Evolutionary conservation across 2,329 filamentous ascomycete genomes (phyloP), one percentile per base, ranked within the genome.

Genomic region (Dendrostoma leiphaemia): DNA sequence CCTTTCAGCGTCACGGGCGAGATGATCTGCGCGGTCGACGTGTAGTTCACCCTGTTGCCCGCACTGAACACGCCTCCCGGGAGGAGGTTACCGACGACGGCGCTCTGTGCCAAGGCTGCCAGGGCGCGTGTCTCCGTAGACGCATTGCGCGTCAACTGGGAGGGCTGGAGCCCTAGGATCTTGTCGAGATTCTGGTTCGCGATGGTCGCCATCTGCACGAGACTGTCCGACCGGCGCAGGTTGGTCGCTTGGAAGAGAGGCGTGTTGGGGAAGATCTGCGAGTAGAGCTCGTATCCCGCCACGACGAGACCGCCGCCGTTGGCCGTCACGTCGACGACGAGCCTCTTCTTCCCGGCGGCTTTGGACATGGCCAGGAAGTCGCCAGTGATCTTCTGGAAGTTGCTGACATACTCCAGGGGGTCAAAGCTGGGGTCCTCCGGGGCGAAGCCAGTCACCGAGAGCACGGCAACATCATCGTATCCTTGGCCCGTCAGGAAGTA

Each of bases 321-420:
- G 2, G 71, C 74, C 4, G 80, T 76, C 6, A 89, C 63, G 59
- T 89, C 86, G 55, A 89, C 79, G 28, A 89, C 74, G 5, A 89
- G 71, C 64, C 81, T 84, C 2, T 72, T 80, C 64, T 84, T 84
- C 2, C 75, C 73, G 2, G 71, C 70, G 2, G 65, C 59, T 38
- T 75, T 73, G 12, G 75, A 75, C 37, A 71, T 67, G 0, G 71
- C 67, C 15, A 85, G 70, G 60, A 84, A 78, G 7, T 51, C 48
- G 7, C 44, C 57, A 3, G 62, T 45, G 2, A 57, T 54, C 21
- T 68, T 56, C 7, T 72, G 47, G n/a, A 65, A 61, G 38, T 63
- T 53, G 32, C 52, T 61, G 21, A 67, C 52, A 44, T 64, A 67
- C 19, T 61, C 53, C 1, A 35, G 3, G 2, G 50, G 44, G 21